phyloP scores from a whole-genome alignment of 495 filamentous ascomycete species.

The Neurospora sp. region DNA sequence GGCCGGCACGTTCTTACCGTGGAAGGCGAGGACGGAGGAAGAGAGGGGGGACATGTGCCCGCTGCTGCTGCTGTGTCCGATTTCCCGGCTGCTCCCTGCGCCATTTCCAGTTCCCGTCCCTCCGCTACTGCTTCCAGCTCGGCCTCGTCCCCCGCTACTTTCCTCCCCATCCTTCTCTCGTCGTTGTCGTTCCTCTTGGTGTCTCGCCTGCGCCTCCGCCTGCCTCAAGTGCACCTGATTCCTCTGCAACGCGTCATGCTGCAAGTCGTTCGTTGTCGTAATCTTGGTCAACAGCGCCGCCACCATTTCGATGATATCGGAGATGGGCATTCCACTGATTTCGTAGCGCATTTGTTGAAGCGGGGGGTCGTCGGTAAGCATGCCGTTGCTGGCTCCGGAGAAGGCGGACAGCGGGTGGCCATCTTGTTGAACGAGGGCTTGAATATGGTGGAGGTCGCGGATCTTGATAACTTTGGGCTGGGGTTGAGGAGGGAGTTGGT shows the following conservation, averaged over 20 bases:
- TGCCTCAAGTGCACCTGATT: slow-evolving; percentile 38
- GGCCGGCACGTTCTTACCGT: slow-evolving; percentile 95
- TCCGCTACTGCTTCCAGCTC: slow-evolving; percentile 11
- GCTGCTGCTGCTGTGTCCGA: slow-evolving; percentile 29
- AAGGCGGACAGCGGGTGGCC: slow-evolving; percentile 30
- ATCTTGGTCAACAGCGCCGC: slow-evolving; percentile 97
- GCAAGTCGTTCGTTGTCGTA: slow-evolving; percentile 89
- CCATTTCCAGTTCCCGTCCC: slow-evolving; percentile 17
- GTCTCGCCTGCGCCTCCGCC: slow-evolving; percentile 28
- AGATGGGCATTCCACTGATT: slow-evolving; percentile 95
- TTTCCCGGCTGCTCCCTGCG: background rate
- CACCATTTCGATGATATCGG: slow-evolving; percentile 99
- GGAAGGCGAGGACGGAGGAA: slow-evolving; percentile 92
- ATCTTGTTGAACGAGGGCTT: slow-evolving; percentile 74
- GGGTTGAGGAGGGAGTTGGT: background rate
- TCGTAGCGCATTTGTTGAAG: slow-evolving; percentile 63
- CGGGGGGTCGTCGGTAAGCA: slow-evolving; percentile 34
- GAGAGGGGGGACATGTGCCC: slow-evolving; percentile 58
- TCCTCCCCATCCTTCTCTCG: background rate
- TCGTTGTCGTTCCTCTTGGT: slow-evolving; percentile 20
- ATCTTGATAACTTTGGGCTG: slow-evolving; percentile 45
- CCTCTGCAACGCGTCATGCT: slow-evolving; percentile 60
- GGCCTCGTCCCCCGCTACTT: background rate
- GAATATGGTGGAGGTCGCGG: slow-evolving; percentile 77
- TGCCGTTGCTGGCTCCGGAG: slow-evolving; percentile 28